Percentiles rank a stretch among this genome's conserved stretches.
phyloP scores from a whole-genome alignment of 2,329 filamentous ascomycete genomes.

The Graphiopsis chlorocephala region DNA sequence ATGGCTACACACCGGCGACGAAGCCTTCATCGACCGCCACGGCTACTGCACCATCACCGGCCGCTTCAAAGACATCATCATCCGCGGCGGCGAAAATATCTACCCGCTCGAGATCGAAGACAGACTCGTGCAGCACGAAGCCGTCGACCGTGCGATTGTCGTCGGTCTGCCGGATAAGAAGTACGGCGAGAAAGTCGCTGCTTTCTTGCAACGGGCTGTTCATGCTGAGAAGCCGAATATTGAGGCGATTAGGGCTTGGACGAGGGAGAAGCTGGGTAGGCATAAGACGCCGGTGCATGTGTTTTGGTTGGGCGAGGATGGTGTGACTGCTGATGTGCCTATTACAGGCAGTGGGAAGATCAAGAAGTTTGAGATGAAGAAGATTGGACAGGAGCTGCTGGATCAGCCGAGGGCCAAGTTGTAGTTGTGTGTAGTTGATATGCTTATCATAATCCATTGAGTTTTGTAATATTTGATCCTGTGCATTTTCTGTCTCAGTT shows the following conservation, averaged over 20 bases:
- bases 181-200: constrained; percentile 33
- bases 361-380: constrained; percentile 40
- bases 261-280: constrained; percentile 37
- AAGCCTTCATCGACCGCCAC: constrained; percentile 48
- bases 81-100: constrained; percentile 64
- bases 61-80: constrained; percentile 35
- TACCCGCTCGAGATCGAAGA: constrained; percentile 40
- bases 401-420: constrained; percentile 5
- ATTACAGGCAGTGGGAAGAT: constrained; percentile 47
- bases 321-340: constrained; percentile 35
- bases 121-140: constrained; percentile 26
- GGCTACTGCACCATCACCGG: constrained; percentile 40
- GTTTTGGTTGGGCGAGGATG: constrained; percentile 67
- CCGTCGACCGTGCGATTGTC: constrained; percentile 30
- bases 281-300: constrained; percentile 63
- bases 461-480: not conserved
- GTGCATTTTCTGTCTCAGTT: not conserved
- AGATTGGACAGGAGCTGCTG: constrained; percentile 19
- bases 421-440: not conserved
- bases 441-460: not conserved
- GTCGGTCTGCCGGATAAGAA: constrained; percentile 30
- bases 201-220: constrained; percentile 34
- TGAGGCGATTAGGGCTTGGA: constrained; percentile 38
- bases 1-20: constrained; percentile 66
- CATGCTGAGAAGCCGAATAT: constrained; percentile 27